phyloP scores from a whole-genome alignment of 495 filamentous ascomycete genomes.

The Penicillium malachiteum region DNA sequence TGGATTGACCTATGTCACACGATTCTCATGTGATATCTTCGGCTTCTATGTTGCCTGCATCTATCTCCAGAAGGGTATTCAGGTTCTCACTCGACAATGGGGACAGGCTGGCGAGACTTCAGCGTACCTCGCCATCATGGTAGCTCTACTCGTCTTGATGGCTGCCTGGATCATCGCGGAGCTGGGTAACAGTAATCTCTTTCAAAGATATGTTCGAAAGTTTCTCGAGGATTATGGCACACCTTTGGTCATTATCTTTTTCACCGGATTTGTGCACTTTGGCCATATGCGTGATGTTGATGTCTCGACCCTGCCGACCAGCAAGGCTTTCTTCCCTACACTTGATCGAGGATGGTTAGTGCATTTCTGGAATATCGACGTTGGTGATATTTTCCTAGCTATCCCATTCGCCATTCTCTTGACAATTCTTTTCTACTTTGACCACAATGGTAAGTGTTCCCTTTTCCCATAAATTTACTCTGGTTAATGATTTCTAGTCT shows the following conservation, averaged over 20 bases:
- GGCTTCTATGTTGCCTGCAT: constrained; percentile 87
- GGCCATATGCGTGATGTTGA: constrained; percentile 70
- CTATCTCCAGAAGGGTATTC: constrained; percentile 82
- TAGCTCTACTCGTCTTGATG: constrained; percentile 71
- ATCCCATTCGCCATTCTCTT: constrained; percentile 84
- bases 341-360: constrained; percentile 78
- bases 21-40: constrained; percentile 85
- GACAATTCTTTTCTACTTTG: constrained; percentile 90
- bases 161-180: constrained; percentile 69
- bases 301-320: constrained; percentile 66
- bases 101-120: constrained; percentile 55
- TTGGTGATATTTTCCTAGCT: constrained; percentile 78
- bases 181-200: constrained; percentile 66
- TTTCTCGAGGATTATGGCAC: constrained; percentile 85
- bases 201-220: constrained; percentile 67
- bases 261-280: constrained; percentile 83
- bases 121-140: constrained; percentile 70
- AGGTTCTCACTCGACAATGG: constrained; percentile 69
- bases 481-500: constrained; percentile 49
- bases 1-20: constrained; percentile 74
- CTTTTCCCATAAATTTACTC: neutral
- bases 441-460: constrained; percentile 69
- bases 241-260: constrained; percentile 80
- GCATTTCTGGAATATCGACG: constrained; percentile 78
- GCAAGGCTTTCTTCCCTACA: constrained; percentile 81